These are phyloP conservation scores for Boletus rufocinnamomeus DNA, from an alignment of 768 basidiomycete species.

Conservation along the genomic window DNA sequence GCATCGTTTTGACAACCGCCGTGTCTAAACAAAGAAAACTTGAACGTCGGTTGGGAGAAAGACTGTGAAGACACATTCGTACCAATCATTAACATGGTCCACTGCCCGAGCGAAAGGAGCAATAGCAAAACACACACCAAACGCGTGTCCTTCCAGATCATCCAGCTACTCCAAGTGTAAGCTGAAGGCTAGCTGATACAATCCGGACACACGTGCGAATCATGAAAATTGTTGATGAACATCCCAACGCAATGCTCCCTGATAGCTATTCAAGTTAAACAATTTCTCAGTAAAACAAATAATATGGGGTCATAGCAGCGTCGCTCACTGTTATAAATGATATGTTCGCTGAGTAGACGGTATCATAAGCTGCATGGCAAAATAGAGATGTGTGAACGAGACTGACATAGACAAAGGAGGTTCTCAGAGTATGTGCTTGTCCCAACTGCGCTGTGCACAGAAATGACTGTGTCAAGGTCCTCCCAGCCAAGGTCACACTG, in stretches of 20 bases:
- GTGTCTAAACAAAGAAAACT: slow-evolving; percentile 5
- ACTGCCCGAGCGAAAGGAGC: slow-evolving; percentile 24
- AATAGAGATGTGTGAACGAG: background rate
- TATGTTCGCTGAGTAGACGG: slow-evolving; percentile 3
- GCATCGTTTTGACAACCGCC: background rate
- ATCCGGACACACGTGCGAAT: slow-evolving; percentile 26
- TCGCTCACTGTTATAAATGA: slow-evolving; percentile 8
- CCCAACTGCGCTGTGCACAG: slow-evolving; percentile 3
- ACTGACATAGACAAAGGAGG: slow-evolving; percentile 19
- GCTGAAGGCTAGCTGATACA: background rate
- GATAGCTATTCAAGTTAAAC: slow-evolving; percentile 3
- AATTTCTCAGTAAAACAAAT: background rate
- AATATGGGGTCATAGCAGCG: too few species aligned
- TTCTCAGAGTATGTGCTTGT: background rate
- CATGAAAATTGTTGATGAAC: slow-evolving; percentile 26
- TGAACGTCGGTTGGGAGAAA: background rate
- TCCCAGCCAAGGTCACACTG: too few species aligned
- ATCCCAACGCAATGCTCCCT: slow-evolving; percentile 11
- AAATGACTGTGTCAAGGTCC: background rate
- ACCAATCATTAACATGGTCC: slow-evolving; percentile 16
- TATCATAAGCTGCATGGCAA: background rate
- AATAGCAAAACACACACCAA: slow-evolving; percentile 13
- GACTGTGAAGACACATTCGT: background rate
- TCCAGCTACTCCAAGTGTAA: slow-evolving; percentile 20
- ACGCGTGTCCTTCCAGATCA: slow-evolving; percentile 25